A percentile compares a stretch with the other conserved stretches of the same genome.
Evolutionary conservation across 257 asterid species (phyloP).

Genomic region (Vinca minor): DNA sequence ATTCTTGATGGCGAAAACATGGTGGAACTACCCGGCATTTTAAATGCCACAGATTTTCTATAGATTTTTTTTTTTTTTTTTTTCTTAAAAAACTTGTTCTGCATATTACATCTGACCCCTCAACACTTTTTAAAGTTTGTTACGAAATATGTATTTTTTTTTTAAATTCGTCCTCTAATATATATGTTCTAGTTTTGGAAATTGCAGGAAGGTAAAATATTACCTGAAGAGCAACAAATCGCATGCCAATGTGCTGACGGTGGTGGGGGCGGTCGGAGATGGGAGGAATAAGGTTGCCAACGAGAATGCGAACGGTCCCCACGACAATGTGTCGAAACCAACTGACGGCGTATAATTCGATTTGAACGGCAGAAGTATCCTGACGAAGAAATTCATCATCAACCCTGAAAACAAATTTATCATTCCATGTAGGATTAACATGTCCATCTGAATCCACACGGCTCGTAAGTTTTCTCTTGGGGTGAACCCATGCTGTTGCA

Average conservation of each 20-base stretch:
- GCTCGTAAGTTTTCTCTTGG: conserved; percentile 51
- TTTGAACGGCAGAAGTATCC: conserved; percentile 69
- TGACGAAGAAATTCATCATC: conserved; percentile 66
- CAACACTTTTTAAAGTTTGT: too few species aligned
- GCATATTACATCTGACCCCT: too few species aligned
- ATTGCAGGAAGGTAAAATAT: too few species aligned
- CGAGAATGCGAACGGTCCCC: conserved; percentile 78
- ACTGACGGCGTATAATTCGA: conserved; percentile 44
- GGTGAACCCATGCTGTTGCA: conserved; percentile 79
- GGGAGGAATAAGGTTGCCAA: conserved; percentile 74
- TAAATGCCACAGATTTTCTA: too few species aligned
- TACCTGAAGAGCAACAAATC: conserved; percentile 93
- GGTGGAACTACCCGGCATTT: too few species aligned
- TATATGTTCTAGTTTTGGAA: too few species aligned
- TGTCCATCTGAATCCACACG: conserved; percentile 53
- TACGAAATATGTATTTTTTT: too few species aligned
- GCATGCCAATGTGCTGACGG: conserved; percentile 46
- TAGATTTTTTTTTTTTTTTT: too few species aligned
- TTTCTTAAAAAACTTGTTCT: too few species aligned
- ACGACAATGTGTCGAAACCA: conserved; percentile 58
- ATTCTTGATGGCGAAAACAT: too few species aligned
- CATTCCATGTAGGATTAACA: conserved; percentile 80
- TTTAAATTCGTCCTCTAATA: too few species aligned
- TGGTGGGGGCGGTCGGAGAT: conserved; percentile 20
- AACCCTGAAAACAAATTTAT: conserved; percentile 76